These are phyloP conservation scores for Boletus huronensis DNA, from an alignment of 768 basidiomycete genomes.

Conservation along the genomic window DNA sequence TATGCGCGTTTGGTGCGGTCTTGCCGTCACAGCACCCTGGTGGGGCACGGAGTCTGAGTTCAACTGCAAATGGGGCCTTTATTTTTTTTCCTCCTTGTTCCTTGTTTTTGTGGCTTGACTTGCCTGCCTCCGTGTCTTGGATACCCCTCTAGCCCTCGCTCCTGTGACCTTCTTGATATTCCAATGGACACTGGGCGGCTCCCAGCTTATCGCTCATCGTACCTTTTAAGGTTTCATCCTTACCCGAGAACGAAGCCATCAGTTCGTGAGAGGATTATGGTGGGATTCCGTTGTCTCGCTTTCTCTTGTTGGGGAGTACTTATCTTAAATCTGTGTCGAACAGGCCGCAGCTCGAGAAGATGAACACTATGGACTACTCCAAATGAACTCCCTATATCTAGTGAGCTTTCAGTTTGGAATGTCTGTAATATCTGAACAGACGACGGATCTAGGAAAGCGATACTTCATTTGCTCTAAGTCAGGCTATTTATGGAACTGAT, in stretches of 20 bases:
- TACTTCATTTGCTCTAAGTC: not conserved
- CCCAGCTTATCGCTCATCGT: constrained; percentile 28
- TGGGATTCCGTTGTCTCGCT: constrained; percentile 8
- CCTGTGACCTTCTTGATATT: not conserved
- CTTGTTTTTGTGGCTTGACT: constrained; percentile 1
- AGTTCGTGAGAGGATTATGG: constrained; percentile 25
- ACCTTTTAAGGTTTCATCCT: constrained; percentile 29
- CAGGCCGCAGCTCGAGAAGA: constrained; percentile 10
- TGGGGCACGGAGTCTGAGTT: constrained; percentile 20
- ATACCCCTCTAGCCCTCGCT: not conserved
- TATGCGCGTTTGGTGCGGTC: constrained; percentile 25
- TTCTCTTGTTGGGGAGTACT: constrained; percentile 9
- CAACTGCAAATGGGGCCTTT: constrained; percentile 13
- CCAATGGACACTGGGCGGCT: constrained; percentile 17
- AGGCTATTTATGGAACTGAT: constrained; percentile 7
- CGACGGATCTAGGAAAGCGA: constrained; percentile 10
- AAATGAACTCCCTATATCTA: not conserved
- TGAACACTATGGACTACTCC: not conserved
- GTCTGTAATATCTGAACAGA: not conserved
- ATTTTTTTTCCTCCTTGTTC: not conserved
- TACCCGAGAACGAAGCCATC: constrained; percentile 25
- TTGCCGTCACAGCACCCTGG: constrained; percentile 26
- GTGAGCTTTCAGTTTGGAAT: constrained; percentile 6
- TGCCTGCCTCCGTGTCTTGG: not conserved
- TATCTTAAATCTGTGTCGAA: not conserved